Conservation (phyloP, 2,329 filamentous ascomycete genomes). For the Alternaria rosae region DNA sequence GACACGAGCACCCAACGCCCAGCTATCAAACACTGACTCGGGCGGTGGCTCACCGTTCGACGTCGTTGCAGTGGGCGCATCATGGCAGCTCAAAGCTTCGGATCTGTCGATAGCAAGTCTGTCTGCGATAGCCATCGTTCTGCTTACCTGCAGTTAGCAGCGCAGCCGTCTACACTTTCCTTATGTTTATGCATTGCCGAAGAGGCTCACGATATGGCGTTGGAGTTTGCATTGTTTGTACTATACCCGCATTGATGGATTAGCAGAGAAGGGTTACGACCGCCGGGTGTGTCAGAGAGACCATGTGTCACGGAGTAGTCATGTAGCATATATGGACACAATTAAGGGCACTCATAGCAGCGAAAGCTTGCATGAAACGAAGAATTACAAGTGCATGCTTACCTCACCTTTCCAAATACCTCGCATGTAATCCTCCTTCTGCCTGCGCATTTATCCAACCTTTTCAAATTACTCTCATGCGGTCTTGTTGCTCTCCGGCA, state of each 20-base stretch:
- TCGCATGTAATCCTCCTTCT: background rate
- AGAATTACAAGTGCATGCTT: background rate
- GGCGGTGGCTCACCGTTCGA: conserved; percentile 59
- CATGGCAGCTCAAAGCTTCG: conserved; percentile 17
- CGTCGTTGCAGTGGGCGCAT: conserved; percentile 33
- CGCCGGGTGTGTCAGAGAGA: background rate
- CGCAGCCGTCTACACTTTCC: background rate
- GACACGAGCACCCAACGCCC: conserved; percentile 31
- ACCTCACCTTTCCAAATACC: background rate
- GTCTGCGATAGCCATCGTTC: conserved; percentile 16
- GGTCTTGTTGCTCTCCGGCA: background rate
- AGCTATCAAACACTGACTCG: conserved; percentile 47
- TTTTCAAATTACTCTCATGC: conserved; percentile 2
- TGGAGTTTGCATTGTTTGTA: conserved; percentile 28
- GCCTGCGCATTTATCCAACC: background rate
- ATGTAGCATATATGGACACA: background rate
- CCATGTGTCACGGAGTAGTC: background rate
- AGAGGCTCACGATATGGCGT: conserved; percentile 25
- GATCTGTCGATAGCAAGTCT: conserved; percentile 17
- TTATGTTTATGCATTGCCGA: conserved; percentile 18
- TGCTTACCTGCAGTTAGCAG: conserved; percentile 18
- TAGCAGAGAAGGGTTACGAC: background rate
- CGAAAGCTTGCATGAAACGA: background rate
- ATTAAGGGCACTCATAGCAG: background rate
- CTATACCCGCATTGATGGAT: conserved; percentile 32